Evolutionary conservation across 805 yeast species (phyloP).

Genomic region (Kazachstania taianensis): DNA sequence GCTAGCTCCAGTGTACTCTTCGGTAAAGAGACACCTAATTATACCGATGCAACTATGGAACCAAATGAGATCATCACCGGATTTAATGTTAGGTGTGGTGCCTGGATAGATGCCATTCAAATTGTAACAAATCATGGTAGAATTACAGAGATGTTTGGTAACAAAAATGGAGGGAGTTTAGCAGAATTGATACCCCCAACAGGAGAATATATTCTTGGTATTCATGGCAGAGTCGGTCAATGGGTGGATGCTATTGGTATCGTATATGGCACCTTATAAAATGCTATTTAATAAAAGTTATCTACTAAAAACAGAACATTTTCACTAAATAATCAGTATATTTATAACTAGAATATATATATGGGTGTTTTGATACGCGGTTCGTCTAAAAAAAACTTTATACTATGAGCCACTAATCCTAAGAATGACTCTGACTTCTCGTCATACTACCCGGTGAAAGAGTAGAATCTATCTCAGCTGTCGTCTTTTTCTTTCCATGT

Average conservation of each 20-base stretch:
- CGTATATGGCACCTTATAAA: constrained; percentile 34
- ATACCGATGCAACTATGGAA: constrained; percentile 45
- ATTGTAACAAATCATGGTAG: constrained; percentile 51
- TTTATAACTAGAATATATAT: no score
- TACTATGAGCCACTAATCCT: not conserved
- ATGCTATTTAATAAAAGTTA: not conserved
- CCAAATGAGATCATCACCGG: constrained; percentile 52
- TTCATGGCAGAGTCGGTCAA: constrained; percentile 54
- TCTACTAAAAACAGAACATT: not conserved
- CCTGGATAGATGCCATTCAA: constrained; percentile 85
- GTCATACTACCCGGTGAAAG: constrained; percentile 3
- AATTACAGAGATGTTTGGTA: constrained; percentile 53
- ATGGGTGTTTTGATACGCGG: no score
- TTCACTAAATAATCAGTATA: not conserved
- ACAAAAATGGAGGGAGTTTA: constrained; percentile 53
- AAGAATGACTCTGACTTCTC: constrained; percentile 14
- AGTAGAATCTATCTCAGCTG: not conserved
- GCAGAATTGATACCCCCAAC: constrained; percentile 54
- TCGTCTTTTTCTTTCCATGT: not conserved
- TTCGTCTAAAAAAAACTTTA: no score
- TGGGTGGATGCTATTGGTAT: constrained; percentile 76
- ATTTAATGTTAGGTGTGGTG: constrained; percentile 61
- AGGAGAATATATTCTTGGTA: constrained; percentile 52
- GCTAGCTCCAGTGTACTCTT: constrained; percentile 22
- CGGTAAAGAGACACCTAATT: constrained; percentile 46